These are phyloP conservation scores for Pseudogymnoascus sp. DNA, from an alignment of 2,329 filamentous ascomycete genomes.

Conservation along the genomic window DNA sequence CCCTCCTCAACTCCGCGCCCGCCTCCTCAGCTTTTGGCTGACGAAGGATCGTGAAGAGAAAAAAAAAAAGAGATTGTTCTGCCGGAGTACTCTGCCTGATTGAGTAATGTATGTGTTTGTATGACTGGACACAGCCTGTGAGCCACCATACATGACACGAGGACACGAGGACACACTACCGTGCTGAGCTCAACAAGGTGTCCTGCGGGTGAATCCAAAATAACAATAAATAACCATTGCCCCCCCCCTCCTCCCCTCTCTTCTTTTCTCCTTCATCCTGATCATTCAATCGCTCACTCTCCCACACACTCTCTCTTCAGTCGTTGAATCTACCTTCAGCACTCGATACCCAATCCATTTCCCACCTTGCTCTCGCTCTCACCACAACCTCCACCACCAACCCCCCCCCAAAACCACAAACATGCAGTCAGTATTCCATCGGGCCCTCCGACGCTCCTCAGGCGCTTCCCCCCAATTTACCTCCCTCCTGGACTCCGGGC, in stretches of 20 bases:
- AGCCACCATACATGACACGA: background rate
- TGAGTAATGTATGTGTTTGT: constrained; percentile 1
- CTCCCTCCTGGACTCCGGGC: background rate
- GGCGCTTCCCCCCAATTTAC: background rate
- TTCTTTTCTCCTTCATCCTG: background rate
- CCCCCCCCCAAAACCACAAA: background rate
- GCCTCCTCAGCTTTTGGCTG: background rate
- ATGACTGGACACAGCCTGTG: background rate
- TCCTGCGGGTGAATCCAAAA: background rate
- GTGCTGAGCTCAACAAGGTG: background rate
- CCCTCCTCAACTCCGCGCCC: background rate
- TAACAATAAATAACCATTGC: background rate
- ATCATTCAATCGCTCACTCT: background rate
- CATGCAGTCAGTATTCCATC: background rate
- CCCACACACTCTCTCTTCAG: background rate
- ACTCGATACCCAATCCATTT: background rate
- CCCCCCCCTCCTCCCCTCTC: background rate
- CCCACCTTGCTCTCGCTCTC: background rate
- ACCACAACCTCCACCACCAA: background rate
- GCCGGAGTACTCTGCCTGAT: background rate
- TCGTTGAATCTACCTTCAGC: background rate
- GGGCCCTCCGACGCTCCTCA: constrained; percentile 1
- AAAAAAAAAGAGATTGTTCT: background rate
- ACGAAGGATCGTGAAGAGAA: background rate
- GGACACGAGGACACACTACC: background rate